These are phyloP conservation scores for Plasmodium reichenowi DNA, from an alignment of 169 alveolate genomes.

Conservation along the genomic window DNA sequence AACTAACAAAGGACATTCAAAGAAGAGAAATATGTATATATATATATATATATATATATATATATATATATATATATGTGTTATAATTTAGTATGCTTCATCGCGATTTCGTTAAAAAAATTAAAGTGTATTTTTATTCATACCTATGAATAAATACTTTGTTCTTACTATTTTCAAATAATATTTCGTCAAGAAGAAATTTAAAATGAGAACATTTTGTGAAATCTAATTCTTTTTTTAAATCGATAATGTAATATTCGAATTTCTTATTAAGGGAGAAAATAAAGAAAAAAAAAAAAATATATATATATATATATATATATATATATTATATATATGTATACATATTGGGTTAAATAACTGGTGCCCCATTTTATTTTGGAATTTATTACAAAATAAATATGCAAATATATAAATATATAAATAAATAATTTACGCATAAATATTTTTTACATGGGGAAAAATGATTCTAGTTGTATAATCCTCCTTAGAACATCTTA, in stretches of 20 bases:
- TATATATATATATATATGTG: neutral
- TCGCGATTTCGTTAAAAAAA: too few relatives aligned
- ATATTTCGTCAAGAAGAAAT: constrained; percentile 51
- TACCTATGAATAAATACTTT: constrained; percentile 69
- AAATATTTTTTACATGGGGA: constrained; percentile 49
- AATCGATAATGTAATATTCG: constrained; percentile 60
- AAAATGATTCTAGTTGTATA: constrained; percentile 32
- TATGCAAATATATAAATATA: neutral
- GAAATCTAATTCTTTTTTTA: constrained; percentile 24
- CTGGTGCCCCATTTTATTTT: neutral
- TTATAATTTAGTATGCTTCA: neutral
- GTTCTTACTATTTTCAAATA: constrained; percentile 43
- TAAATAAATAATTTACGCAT: neutral
- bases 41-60: neutral
- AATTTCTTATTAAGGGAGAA: constrained; percentile 22
- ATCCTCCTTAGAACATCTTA: constrained; percentile 37
- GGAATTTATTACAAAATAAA: neutral
- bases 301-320: neutral
- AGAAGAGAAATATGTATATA: neutral
- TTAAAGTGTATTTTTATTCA: neutral
- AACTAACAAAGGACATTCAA: constrained; percentile 1
- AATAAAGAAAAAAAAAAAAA: neutral
- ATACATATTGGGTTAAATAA: neutral
- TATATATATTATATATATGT: neutral
- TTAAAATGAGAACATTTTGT: constrained; percentile 59